phyloP scores from a whole-genome alignment of 257 asterid genomes.

The Salvia rosmarinus region DNA sequence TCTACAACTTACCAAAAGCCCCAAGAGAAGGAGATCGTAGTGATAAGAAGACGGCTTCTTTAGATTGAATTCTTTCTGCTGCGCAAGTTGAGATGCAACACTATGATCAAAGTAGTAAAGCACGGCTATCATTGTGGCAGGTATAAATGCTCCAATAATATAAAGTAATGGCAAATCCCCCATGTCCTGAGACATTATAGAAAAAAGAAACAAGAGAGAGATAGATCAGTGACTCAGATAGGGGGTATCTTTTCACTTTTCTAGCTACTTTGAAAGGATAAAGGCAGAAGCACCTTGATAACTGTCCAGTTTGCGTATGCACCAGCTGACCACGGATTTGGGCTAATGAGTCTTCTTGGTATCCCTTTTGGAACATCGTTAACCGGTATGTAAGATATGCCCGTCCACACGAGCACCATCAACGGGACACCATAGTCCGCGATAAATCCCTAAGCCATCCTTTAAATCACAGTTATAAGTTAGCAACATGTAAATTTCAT shows the following conservation, averaged over 20 bases:
- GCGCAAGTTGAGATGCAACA: constrained; percentile 97
- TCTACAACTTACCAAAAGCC: constrained; percentile 66
- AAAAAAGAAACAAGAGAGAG: background rate
- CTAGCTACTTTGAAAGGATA: background rate
- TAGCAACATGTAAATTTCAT: constrained; percentile 27
- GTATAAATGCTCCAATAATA: constrained; percentile 89
- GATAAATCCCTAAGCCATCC: constrained; percentile 90
- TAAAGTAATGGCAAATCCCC: constrained; percentile 77
- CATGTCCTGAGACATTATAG: constrained; percentile 72
- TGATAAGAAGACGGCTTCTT: constrained; percentile 94
- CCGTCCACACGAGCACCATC: constrained; percentile 95
- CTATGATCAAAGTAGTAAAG: constrained; percentile 98
- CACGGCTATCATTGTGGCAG: constrained; percentile 98
- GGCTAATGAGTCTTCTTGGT: constrained; percentile 93
- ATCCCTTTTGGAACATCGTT: constrained; percentile 77
- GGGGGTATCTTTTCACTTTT: background rate
- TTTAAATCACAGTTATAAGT: constrained; percentile 37
- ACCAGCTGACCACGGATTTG: constrained; percentile 98
- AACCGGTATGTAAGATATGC: constrained; percentile 76
- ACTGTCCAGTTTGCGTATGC: constrained; percentile 97
- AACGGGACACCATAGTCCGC: constrained; percentile 98
- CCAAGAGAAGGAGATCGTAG: constrained; percentile 94
- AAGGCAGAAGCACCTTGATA: constrained; percentile 61
- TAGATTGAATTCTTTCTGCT: constrained; percentile 87
- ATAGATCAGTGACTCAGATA: constrained; percentile 9